Evolutionary conservation across 2,329 filamentous ascomycete species (phyloP).

Genomic region (Nemania sp.): DNA sequence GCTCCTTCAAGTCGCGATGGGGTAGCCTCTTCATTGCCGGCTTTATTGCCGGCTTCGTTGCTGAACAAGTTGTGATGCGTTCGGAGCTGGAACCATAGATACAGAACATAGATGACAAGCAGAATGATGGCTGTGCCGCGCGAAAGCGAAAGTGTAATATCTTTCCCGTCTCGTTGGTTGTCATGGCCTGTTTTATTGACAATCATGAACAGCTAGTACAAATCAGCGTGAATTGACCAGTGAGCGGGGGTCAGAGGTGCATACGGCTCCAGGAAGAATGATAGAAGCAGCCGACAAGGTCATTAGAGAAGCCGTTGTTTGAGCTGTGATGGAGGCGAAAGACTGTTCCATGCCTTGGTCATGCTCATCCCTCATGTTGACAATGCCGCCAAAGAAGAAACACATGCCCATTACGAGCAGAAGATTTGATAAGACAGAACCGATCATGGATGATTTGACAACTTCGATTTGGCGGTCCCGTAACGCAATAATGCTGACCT

Average conservation of each 20-base stretch:
- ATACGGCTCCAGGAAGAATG: slow-evolving; percentile 73
- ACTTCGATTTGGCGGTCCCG: slow-evolving; percentile 85
- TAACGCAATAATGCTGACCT: slow-evolving; percentile 92
- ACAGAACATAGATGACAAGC: slow-evolving; percentile 73
- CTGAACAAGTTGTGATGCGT: slow-evolving; percentile 77
- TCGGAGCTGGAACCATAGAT: slow-evolving; percentile 76
- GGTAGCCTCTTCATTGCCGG: slow-evolving; percentile 29
- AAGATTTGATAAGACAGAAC: slow-evolving; percentile 92
- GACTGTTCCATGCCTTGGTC: slow-evolving; percentile 66
- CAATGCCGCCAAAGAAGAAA: slow-evolving; percentile 74
- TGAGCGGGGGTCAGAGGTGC: slow-evolving; percentile 25
- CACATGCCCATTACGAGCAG: slow-evolving; percentile 83
- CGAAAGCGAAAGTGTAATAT: slow-evolving; percentile 71
- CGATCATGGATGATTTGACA: slow-evolving; percentile 97
- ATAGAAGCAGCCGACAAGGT: slow-evolving; percentile 75
- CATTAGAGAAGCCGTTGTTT: slow-evolving; percentile 76
- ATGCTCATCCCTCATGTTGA: slow-evolving; percentile 58
- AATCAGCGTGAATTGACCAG: slow-evolving; percentile 24
- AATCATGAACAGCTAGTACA: slow-evolving; percentile 64
- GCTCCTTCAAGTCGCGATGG: slow-evolving; percentile 17
- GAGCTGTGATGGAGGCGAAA: slow-evolving; percentile 77
- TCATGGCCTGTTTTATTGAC: slow-evolving; percentile 48
- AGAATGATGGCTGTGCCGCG: slow-evolving; percentile 77
- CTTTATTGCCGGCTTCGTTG: slow-evolving; percentile 51
- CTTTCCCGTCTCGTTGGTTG: slow-evolving; percentile 45